These are phyloP conservation scores for Pseudotsuga menziesii DNA, from an alignment of 75 land plant genomes.

Conservation along the genomic window DNA sequence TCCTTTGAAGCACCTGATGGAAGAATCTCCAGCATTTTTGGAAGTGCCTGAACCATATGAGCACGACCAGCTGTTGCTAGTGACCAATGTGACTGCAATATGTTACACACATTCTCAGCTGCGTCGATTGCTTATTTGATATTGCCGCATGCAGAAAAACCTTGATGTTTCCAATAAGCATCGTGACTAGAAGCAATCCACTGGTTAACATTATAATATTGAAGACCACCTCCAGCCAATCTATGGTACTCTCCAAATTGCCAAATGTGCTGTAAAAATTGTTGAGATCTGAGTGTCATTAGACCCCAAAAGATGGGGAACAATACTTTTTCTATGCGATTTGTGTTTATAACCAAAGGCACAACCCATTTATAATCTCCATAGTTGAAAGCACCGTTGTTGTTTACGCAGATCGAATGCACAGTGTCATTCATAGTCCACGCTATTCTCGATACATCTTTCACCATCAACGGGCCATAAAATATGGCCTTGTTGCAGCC, in stretches of 20 bases:
- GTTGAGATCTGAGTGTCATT: slow-evolving; percentile 65
- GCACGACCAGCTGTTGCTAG: too few relatives aligned
- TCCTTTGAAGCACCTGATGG: too few relatives aligned
- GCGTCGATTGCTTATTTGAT: slow-evolving; percentile 87
- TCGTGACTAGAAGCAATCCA: slow-evolving; percentile 81
- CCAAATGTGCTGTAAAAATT: slow-evolving; percentile 56
- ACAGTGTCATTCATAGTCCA: slow-evolving; percentile 38
- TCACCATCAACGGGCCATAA: slow-evolving; percentile 26
- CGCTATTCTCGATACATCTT: slow-evolving; percentile 12
- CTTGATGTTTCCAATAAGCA: slow-evolving; percentile 98
- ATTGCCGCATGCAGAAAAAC: slow-evolving; percentile 88
- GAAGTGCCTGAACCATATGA: too few relatives aligned
- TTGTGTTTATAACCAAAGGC: slow-evolving; percentile 55
- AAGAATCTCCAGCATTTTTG: too few relatives aligned
- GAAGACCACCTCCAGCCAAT: slow-evolving; percentile 81
- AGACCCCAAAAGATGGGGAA: slow-evolving; percentile 97
- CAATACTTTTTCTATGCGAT: slow-evolving; percentile 53
- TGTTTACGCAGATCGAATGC: slow-evolving; percentile 32
- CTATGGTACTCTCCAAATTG: slow-evolving; percentile 62
- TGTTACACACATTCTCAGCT: too few relatives aligned
- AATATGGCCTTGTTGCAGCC: slow-evolving; percentile 63
- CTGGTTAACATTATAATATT: slow-evolving; percentile 73
- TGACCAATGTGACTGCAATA: too few relatives aligned
- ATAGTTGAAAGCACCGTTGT: slow-evolving; percentile 44
- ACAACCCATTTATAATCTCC: slow-evolving; percentile 81